These are phyloP conservation scores for Tulasnella sp. DNA, from an alignment of 768 basidiomycete species.

Conservation along the genomic window DNA sequence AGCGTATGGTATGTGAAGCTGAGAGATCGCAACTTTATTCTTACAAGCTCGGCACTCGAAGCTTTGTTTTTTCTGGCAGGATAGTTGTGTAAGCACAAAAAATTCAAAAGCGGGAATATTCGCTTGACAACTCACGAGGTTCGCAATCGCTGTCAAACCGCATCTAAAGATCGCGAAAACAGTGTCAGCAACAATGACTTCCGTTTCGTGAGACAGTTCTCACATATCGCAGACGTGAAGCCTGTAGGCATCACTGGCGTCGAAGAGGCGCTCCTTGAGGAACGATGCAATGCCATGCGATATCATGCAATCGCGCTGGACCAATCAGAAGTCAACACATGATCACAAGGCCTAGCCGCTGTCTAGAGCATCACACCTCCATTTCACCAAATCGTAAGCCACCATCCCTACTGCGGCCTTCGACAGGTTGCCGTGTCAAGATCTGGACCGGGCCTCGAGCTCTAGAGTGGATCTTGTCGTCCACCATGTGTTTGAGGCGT, in stretches of 20 bases:
- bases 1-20: conserved; percentile 89
- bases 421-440: conserved; percentile 92
- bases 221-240: conserved; percentile 95
- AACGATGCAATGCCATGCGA: conserved; percentile 98
- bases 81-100: neutral
- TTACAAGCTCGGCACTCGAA: conserved; percentile 98
- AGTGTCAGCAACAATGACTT: too few relatives aligned
- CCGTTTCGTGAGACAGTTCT: too few relatives aligned
- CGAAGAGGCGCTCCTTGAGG: conserved; percentile 93
- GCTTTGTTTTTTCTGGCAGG: conserved; percentile 80
- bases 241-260: conserved; percentile 86
- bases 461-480: conserved; percentile 98
- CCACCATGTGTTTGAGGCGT: conserved; percentile 98
- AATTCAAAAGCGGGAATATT: neutral
- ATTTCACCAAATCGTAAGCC: conserved; percentile 99
- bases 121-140: conserved; percentile 48
- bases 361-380: conserved; percentile 40
- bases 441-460: conserved; percentile 97
- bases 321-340: neutral
- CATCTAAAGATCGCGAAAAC: conserved; percentile 59
- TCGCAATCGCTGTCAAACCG: conserved; percentile 93
- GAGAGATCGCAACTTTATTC: conserved; percentile 91
- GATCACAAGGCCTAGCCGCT: neutral
- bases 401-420: conserved; percentile 97
- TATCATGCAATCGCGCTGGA: conserved; percentile 91